Evolutionary conservation across 2,329 filamentous ascomycete species (phyloP).

Genomic region (Scortechinia acanthostroma): DNA sequence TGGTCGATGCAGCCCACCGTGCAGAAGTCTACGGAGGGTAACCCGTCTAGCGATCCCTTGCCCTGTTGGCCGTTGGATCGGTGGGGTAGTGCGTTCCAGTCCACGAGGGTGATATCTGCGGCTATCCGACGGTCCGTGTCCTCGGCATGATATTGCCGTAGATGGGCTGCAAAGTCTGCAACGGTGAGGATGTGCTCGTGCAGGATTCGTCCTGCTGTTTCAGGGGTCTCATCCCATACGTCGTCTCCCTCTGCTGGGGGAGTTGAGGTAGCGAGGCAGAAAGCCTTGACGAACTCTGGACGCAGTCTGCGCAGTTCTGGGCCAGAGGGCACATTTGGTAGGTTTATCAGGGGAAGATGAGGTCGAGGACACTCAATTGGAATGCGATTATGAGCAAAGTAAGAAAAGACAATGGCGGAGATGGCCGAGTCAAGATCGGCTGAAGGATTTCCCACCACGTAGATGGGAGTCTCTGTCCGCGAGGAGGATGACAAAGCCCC

Average conservation of each 20-base stretch:
- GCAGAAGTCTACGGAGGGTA: conserved; percentile 11
- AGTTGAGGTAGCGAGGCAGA: conserved; percentile 39
- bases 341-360: conserved; percentile 50
- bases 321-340: conserved; percentile 32
- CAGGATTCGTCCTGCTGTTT: background rate
- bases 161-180: background rate
- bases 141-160: background rate
- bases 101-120: background rate
- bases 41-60: conserved; percentile 14
- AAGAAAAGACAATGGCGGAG: conserved; percentile 52
- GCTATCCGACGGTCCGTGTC: background rate
- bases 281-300: conserved; percentile 48
- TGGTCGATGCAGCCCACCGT: conserved; percentile 53
- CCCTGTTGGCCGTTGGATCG: background rate
- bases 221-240: background rate
- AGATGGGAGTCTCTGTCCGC: conserved; percentile 16
- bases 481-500: conserved; percentile 10
- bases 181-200: background rate
- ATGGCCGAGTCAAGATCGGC: conserved; percentile 57
- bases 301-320: conserved; percentile 40
- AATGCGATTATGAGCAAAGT: conserved; percentile 37
- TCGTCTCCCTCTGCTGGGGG: conserved; percentile 6
- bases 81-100: background rate
- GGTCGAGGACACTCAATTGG: conserved; percentile 22
- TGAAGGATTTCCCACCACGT: conserved; percentile 32